A percentile compares a stretch with the other conserved stretches of the same genome.
Conservation (phyloP, 2,329 filamentous ascomycete genomes). For the Sarocladium brachiariae region DNA sequence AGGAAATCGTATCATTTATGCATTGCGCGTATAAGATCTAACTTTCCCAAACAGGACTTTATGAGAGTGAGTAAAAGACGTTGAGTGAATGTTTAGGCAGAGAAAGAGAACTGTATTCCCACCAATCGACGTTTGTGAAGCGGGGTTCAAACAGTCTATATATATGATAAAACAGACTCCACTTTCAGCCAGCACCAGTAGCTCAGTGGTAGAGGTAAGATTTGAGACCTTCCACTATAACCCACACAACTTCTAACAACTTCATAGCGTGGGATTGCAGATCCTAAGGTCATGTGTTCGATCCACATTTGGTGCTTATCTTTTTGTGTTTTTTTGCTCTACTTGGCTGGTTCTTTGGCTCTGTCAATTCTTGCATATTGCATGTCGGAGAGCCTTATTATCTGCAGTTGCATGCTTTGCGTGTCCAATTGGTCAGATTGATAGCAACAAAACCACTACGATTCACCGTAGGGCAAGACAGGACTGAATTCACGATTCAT, state of each 20-base stretch:
- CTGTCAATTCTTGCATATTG: not conserved
- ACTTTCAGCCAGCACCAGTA: not conserved
- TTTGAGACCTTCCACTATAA: not conserved
- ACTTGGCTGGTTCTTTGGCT: not conserved
- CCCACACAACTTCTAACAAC: not conserved
- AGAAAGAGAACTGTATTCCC: no score
- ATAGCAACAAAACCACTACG: not conserved
- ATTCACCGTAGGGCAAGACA: not conserved
- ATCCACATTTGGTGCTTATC: conserved; percentile 8
- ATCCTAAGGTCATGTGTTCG: conserved; percentile 9
- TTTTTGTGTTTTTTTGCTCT: conserved; percentile 6
- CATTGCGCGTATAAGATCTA: no score
- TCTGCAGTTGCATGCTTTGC: not conserved
- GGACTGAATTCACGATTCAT: not conserved
- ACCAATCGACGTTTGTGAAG: no score
- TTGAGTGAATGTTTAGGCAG: no score
- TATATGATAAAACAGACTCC: no score
- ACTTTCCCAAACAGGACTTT: no score
- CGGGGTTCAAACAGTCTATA: no score
- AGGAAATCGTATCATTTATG: no score
- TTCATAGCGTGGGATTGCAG: conserved; percentile 5
- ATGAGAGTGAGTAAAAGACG: no score
- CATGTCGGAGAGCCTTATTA: not conserved
- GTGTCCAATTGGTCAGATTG: not conserved
- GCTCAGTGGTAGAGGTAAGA: conserved; percentile 5